A percentile compares a stretch with the other conserved stretches of the same genome.
Evolutionary conservation across 148 eudicot species (phyloP).

Genomic region (Persicaria tinctoria): DNA sequence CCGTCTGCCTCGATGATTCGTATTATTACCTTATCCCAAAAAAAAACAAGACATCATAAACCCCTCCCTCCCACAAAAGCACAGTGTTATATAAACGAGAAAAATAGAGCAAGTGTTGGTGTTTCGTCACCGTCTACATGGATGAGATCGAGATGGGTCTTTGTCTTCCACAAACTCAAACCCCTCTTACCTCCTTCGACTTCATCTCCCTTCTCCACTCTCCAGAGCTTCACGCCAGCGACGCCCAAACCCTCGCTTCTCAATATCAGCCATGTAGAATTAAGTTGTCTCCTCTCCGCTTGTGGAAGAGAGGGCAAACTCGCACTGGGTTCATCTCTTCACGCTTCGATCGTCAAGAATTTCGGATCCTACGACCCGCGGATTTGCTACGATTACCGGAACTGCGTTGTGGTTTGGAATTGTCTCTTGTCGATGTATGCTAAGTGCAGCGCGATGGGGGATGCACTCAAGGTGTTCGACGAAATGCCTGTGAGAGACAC

Average conservation of each 20-base stretch:
- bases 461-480: conserved; percentile 24
- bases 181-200: conserved; percentile 17
- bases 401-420: conserved; percentile 45
- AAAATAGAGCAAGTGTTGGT: neutral
- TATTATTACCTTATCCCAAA: no score
- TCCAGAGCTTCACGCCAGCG: conserved; percentile 21
- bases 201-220: conserved; percentile 14
- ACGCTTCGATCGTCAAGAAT: conserved; percentile 53
- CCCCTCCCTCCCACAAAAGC: neutral
- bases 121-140: conserved; percentile 29
- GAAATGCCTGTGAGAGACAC: conserved; percentile 24
- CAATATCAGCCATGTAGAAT: conserved; percentile 27
- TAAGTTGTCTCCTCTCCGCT: conserved; percentile 39
- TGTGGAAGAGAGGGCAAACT: conserved; percentile 50
- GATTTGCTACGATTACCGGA: conserved; percentile 5
- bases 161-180: conserved; percentile 20
- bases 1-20: no score
- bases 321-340: conserved; percentile 62
- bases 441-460: conserved; percentile 16
- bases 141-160: conserved; percentile 58
- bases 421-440: conserved; percentile 37
- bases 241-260: conserved; percentile 9
- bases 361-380: conserved; percentile 21
- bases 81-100: no score
- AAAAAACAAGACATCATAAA: no score